These are phyloP conservation scores for Caryopteris hybrid DNA, from an alignment of 305 asterid genomes.

Conservation along the genomic window DNA sequence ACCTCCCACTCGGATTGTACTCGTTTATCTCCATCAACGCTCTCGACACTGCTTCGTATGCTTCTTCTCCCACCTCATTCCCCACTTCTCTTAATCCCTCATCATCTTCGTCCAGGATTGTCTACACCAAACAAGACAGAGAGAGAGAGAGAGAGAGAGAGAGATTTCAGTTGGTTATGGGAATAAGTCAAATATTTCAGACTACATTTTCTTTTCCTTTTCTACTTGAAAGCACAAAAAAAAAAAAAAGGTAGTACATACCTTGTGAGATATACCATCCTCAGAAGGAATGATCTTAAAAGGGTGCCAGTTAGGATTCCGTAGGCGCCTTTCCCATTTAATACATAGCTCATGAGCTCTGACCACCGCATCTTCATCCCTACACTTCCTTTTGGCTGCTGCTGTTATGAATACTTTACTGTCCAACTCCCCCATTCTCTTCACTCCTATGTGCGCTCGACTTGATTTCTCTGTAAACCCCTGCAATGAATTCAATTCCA, in stretches of 20 bases:
- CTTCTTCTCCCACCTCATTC: conserved; percentile 38
- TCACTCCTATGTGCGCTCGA: conserved; percentile 33
- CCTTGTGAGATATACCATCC: conserved; percentile 29
- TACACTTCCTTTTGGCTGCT: conserved; percentile 30
- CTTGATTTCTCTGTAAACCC: conserved; percentile 6
- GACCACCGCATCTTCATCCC: conserved; percentile 17
- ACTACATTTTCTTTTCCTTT: not conserved
- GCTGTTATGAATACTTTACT: conserved; percentile 33
- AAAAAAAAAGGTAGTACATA: conserved; percentile 3
- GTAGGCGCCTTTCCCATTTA: conserved; percentile 40
- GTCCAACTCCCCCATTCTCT: conserved; percentile 52
- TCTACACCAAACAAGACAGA: no score
- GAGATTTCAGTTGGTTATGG: not conserved
- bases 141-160: not conserved
- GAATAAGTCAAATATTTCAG: no score
- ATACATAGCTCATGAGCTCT: conserved; percentile 33
- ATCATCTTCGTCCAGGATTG: conserved; percentile 44
- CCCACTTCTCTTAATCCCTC: conserved; percentile 28
- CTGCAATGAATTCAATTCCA: conserved; percentile 10
- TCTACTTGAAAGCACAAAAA: not conserved
- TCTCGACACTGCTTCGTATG: conserved; percentile 41
- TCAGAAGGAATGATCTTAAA: conserved; percentile 28
- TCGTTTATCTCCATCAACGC: conserved; percentile 58
- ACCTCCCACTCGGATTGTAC: conserved; percentile 68
- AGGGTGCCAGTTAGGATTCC: conserved; percentile 56